Evolutionary conservation across 1,139 yeast species (phyloP).

Genomic region (Taphrina communis): DNA sequence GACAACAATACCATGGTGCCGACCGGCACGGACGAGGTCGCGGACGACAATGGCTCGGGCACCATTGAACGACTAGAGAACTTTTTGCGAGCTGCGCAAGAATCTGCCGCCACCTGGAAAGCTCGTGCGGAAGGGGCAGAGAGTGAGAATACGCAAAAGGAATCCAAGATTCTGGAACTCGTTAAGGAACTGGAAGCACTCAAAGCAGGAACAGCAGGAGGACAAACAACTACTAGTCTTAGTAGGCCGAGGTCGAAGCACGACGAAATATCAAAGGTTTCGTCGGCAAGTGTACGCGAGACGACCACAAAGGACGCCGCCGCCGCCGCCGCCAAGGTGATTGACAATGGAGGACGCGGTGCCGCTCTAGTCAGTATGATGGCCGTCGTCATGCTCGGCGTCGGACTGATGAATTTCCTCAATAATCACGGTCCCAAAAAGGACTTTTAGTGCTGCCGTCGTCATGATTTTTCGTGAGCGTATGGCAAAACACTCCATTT

Average conservation of each 20-base stretch:
- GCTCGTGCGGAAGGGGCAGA: slow-evolving; percentile 20
- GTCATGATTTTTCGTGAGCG: no score
- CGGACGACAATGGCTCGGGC: slow-evolving; percentile 21
- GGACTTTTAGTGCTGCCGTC: neutral
- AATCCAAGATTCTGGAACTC: slow-evolving; percentile 16
- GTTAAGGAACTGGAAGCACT: slow-evolving; percentile 6
- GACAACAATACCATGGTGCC: slow-evolving; percentile 2
- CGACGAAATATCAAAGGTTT: neutral
- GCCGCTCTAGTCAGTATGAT: slow-evolving; percentile 37
- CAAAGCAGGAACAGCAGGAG: neutral
- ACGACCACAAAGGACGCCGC: no score
- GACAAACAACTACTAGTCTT: no score
- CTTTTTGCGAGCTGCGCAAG: slow-evolving; percentile 9
- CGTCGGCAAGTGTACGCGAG: neutral
- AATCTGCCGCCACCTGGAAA: slow-evolving; percentile 10
- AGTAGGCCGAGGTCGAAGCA: no score
- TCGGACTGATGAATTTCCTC: slow-evolving; percentile 27
- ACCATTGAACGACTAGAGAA: slow-evolving; percentile 19
- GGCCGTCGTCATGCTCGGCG: slow-evolving; percentile 36
- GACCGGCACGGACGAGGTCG: slow-evolving; percentile 17
- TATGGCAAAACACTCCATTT: no score
- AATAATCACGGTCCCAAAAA: slow-evolving; percentile 28
- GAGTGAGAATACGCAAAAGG: slow-evolving; percentile 1
- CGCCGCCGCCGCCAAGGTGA: neutral
- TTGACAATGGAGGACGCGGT: slow-evolving; percentile 18